Base-by-base conservation (phyloP, 306 rosid genomes). In the Castanopsis chinensis region DNA sequence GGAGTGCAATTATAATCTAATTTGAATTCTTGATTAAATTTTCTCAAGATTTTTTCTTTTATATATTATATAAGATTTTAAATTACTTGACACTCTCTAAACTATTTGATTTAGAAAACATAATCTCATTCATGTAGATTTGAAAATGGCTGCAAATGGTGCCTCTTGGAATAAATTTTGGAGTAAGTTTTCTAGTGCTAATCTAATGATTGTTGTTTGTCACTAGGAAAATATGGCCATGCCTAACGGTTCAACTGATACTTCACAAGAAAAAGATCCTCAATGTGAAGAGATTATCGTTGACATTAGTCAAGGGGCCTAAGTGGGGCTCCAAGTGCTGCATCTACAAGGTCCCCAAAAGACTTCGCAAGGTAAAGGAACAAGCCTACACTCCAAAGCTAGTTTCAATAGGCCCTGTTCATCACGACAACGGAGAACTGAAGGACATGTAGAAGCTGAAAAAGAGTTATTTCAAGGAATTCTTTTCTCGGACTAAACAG, bases 391-490 rank as follows among this genome's bases (percentile, higher is more conserved):
- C 77, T 35, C 85, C 85, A 13, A 67, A 63, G 33, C 43, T 76
- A 3, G 41, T 81, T 12, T 76, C 81, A 2, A 76, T 82, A 2
- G 85, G 85, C 17, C 81, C 69, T 23, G 76, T 76, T 32, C 85
- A 76, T 77, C 17, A 77, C 14, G 60, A 60, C 15, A 53, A 23
- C 5, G 51, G 14, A 6, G 45, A 72, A 23, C 28, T 64, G 28
- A 9, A 25, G 59, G 53, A 74, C n/a, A 77, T 82, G 85, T 10
- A 61, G 1, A 61, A 1, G 30, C 10, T 25, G 2, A 61, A 61
- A 14, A 1, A 4, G 28, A 63, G 33, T 1, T 1, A 61, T 25
- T 27, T 61, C n/a, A 61, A 35, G 4, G 41, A 5, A 1, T 61
- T 61, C 69, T 61, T 6, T 27, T 4, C 0, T 61, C 69, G 69